These are phyloP conservation scores for Penicillium argentinense DNA, from an alignment of 495 filamentous ascomycete genomes.

Conservation along the genomic window DNA sequence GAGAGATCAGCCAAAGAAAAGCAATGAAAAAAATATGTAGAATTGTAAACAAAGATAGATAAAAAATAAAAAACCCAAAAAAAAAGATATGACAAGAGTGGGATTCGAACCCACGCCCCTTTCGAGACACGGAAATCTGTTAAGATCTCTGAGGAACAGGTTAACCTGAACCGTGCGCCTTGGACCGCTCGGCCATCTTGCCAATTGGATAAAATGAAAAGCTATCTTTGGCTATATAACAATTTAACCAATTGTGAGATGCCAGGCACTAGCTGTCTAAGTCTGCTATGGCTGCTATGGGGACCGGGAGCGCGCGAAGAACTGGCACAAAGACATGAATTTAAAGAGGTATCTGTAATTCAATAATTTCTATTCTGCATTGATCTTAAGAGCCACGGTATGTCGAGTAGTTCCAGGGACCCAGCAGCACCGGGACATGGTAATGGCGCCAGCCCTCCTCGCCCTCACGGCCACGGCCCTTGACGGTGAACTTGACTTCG, in stretches of 20 bases:
- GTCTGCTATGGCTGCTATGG: too few species aligned
- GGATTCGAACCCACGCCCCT: constrained; percentile 40
- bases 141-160: constrained; percentile 20
- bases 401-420: constrained; percentile 90
- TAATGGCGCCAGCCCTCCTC: constrained; percentile 74
- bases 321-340: neutral
- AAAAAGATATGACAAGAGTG: constrained; percentile 36
- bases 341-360: neutral
- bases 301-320: too few species aligned
- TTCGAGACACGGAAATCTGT: constrained; percentile 24
- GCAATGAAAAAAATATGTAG: too few species aligned
- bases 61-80: neutral
- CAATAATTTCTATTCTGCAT: neutral
- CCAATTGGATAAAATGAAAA: neutral
- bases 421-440: constrained; percentile 87
- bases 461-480: constrained; percentile 50
- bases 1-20: too few species aligned
- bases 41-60: too few species aligned
- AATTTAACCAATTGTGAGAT: too few species aligned
- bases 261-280: too few species aligned
- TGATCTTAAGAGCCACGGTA: constrained; percentile 67
- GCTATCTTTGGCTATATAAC: neutral
- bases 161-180: constrained; percentile 37
- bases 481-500: constrained; percentile 79
- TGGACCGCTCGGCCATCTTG: constrained; percentile 42